These are phyloP conservation scores for Cylindricascospora bacillispora DNA, from an alignment of 1,139 yeast genomes.

Conservation along the genomic window DNA sequence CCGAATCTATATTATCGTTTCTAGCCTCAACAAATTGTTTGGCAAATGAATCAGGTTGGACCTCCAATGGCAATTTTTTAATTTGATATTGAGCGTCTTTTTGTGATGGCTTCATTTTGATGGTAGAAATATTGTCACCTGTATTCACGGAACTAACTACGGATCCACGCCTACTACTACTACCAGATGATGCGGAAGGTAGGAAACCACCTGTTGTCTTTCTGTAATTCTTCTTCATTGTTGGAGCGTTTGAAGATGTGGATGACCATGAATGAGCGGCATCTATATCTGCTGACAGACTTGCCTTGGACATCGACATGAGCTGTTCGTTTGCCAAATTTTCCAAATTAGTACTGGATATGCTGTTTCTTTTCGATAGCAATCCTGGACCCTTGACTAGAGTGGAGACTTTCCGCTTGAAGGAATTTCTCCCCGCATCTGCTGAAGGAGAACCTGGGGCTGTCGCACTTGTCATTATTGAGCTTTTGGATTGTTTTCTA, in stretches of 20 bases:
- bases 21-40: not conserved
- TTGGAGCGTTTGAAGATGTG: not conserved
- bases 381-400: conserved; percentile 3
- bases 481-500: conserved; percentile 1
- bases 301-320: not conserved
- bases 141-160: conserved; percentile 7
- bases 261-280: not conserved
- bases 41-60: not conserved
- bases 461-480: not conserved
- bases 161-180: conserved; percentile 9
- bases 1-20: not conserved
- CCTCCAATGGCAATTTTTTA: conserved; percentile 1
- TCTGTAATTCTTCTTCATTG: not conserved
- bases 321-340: not conserved
- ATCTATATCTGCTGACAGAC: not conserved
- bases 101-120: conserved; percentile 1
- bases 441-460: not conserved
- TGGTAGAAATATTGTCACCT: conserved; percentile 2
- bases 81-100: conserved; percentile 1
- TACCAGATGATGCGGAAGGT: conserved; percentile 2
- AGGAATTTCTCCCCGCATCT: conserved; percentile 1
- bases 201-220: conserved; percentile 1
- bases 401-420: conserved; percentile 2
- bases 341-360: not conserved
- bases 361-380: not conserved